Conservation (phyloP, 345 rosid species). For the Eucalyptus sp. region DNA sequence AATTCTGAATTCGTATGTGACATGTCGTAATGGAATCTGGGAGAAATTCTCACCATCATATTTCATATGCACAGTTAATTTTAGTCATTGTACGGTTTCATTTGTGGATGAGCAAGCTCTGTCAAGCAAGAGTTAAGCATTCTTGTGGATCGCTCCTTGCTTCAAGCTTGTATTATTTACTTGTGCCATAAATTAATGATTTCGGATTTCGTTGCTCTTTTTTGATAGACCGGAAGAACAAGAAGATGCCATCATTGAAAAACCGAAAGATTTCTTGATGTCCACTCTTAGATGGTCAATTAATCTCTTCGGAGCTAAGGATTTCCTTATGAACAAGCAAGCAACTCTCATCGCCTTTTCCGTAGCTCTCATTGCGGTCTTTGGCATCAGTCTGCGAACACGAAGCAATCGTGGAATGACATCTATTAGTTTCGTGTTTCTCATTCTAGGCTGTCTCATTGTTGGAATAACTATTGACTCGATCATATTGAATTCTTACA, state of each 20-base stretch:
- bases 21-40: no score
- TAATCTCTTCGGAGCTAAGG: neutral
- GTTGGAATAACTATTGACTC: no score
- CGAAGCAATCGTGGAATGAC: accelerated
- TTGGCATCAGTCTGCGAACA: no score
- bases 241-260: neutral
- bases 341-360: neutral
- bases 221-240: neutral
- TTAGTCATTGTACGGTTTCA: neutral
- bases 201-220: neutral
- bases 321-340: neutral
- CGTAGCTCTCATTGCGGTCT: neutral
- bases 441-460: no score
- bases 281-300: neutral
- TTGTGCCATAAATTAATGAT: neutral
- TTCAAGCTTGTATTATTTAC: neutral
- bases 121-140: neutral
- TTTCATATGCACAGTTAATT: neutral
- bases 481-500: no score
- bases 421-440: no score
- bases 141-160: neutral
- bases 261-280: neutral
- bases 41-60: no score
- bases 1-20: no score
- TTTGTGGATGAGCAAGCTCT: neutral